Conservation (phyloP, 192 early-diverging fungal species). For the Backusella australiensis region DNA sequence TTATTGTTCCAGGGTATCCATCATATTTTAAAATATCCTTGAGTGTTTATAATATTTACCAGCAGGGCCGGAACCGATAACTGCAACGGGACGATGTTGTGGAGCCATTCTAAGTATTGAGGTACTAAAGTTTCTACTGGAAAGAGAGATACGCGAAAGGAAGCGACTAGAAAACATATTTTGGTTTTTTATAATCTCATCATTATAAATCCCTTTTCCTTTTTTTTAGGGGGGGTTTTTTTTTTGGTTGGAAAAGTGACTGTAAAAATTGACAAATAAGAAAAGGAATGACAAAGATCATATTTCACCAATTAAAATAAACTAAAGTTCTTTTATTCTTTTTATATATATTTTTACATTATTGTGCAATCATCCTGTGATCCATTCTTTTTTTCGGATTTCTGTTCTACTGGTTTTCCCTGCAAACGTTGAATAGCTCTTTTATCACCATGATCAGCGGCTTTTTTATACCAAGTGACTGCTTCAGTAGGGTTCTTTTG, state of each 20-base stretch:
- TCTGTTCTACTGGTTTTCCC: conserved; percentile 40
- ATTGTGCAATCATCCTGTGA: conserved; percentile 46
- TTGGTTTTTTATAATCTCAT: neutral
- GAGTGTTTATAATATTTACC: conserved; percentile 36
- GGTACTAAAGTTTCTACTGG: conserved; percentile 9
- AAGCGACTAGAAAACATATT: conserved; percentile 14
- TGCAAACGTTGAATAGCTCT: conserved; percentile 54
- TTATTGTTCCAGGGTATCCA: neutral
- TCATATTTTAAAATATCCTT: neutral
- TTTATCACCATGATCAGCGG: conserved; percentile 62
- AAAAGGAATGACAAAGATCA: neutral
- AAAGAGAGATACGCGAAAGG: conserved; percentile 3
- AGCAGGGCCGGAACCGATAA: conserved; percentile 94
- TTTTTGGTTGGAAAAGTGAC: neutral
- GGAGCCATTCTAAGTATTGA: conserved; percentile 22
- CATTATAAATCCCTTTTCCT: neutral
- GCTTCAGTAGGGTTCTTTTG: conserved; percentile 53
- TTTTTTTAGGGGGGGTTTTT: neutral
- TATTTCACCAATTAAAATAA: conserved; percentile 2
- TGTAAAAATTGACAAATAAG: neutral
- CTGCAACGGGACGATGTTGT: conserved; percentile 57
- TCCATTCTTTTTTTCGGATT: conserved; percentile 38
- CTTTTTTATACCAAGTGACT: conserved; percentile 62
- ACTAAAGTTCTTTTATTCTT: neutral
- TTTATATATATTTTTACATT: conserved; percentile 19